phyloP scores from a whole-genome alignment of 2,329 filamentous ascomycete species.

The Rasamsonia emersonii region DNA sequence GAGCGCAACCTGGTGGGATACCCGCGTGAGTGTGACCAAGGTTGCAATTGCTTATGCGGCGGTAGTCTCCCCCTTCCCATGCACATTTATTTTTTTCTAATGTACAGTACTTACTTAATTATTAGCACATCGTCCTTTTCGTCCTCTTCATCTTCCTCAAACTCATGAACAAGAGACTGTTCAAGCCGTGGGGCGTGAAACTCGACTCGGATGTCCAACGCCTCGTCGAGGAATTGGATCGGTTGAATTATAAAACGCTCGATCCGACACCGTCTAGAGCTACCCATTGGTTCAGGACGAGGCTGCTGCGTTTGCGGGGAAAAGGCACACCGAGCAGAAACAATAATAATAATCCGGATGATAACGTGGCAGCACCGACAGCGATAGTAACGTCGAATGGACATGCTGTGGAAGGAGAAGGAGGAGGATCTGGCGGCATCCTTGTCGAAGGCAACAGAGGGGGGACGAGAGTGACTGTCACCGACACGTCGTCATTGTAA shows the following conservation, averaged over 20 bases:
- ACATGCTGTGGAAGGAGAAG: background rate
- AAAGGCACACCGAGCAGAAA: background rate
- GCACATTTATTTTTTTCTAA: background rate
- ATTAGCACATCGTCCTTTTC: conserved; percentile 1
- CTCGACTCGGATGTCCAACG: background rate
- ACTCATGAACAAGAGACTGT: conserved; percentile 1
- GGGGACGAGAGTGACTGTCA: no score
- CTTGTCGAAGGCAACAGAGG: no score
- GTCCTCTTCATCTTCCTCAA: conserved; percentile 1
- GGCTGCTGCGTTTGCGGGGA: background rate
- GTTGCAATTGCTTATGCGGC: conserved; percentile 3
- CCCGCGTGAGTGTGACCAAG: conserved; percentile 2
- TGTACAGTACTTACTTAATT: background rate
- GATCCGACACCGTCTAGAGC: background rate
- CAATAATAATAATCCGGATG: background rate
- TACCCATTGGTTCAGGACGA: background rate
- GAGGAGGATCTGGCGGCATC: no score
- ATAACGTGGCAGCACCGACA: no score
- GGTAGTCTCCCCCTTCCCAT: background rate
- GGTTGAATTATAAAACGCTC: conserved; percentile 1
- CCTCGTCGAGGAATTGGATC: background rate
- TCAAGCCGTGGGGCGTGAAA: background rate
- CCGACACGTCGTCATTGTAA: no score
- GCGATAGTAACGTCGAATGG: background rate
- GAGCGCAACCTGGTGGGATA: conserved; percentile 8